Evolutionary conservation across 1,284 basidiomycete genomes (phyloP).

Genomic region (Moesziomyces aphidis): DNA sequence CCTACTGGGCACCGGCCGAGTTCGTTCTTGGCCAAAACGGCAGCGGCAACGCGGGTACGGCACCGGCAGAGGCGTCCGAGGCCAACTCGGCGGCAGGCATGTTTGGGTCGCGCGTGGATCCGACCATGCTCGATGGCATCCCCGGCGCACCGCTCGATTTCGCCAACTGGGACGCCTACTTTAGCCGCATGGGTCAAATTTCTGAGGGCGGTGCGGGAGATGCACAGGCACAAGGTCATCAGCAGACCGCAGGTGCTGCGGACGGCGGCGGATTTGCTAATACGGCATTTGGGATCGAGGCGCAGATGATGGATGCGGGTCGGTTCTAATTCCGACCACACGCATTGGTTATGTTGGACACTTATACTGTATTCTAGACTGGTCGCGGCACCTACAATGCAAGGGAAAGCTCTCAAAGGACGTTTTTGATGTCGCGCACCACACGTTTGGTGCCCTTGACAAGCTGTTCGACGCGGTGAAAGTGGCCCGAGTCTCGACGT

Average conservation of each 20-base stretch:
- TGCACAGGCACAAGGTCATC: neutral
- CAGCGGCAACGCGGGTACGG: neutral
- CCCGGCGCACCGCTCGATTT: slow-evolving; percentile 52
- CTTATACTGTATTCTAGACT: neutral
- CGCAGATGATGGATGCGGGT: slow-evolving; percentile 51
- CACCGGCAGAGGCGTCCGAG: neutral
- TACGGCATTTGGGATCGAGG: slow-evolving; percentile 38
- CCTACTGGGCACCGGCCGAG: slow-evolving; percentile 44
- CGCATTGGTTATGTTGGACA: neutral
- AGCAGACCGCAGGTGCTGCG: neutral
- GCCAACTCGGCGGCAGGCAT: slow-evolving; percentile 4
- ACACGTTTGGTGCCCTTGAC: slow-evolving; percentile 42
- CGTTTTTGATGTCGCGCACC: slow-evolving; percentile 42
- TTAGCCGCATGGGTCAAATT: slow-evolving; percentile 21
- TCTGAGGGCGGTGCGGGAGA: neutral
- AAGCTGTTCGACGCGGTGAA: slow-evolving; percentile 41
- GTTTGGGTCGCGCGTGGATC: slow-evolving; percentile 24
- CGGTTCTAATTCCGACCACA: slow-evolving; percentile 16
- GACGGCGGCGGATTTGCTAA: slow-evolving; percentile 26
- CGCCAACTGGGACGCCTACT: slow-evolving; percentile 52
- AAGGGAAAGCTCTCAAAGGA: slow-evolving; percentile 15
- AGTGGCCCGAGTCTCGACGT: slow-evolving; percentile 25
- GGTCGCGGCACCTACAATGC: neutral
- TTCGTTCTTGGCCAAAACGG: slow-evolving; percentile 7
- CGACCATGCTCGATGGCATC: slow-evolving; percentile 46